These are phyloP conservation scores for Talaromyces rugulosus DNA, from an alignment of 2,329 filamentous ascomycete genomes.

Conservation along the genomic window DNA sequence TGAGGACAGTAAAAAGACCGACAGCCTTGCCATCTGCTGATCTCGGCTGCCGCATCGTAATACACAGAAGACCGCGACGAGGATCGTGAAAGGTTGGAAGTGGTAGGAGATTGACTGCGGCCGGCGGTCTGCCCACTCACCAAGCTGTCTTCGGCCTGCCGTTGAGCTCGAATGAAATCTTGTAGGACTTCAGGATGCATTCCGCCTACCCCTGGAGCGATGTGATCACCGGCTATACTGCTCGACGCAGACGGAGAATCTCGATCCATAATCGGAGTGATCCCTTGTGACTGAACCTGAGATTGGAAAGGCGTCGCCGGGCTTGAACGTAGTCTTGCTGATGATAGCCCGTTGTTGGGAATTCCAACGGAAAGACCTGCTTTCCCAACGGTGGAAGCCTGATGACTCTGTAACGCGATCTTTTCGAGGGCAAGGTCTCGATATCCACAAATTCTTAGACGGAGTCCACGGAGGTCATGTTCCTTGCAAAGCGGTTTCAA, in stretches of 20 bases:
- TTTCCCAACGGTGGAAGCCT: conserved; percentile 3
- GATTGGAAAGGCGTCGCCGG: not conserved
- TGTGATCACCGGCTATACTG: conserved; percentile 32
- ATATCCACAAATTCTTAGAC: conserved; percentile 55
- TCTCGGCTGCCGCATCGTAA: conserved; percentile 33
- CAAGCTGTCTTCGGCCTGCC: conserved; percentile 15
- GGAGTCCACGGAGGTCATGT: conserved; percentile 55
- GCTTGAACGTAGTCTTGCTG: conserved; percentile 1
- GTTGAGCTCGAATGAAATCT: conserved; percentile 15
- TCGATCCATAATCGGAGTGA: conserved; percentile 18
- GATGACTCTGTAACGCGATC: conserved; percentile 31
- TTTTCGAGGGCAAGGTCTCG: conserved; percentile 52
- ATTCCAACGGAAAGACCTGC: not conserved
- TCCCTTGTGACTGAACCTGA: conserved; percentile 7
- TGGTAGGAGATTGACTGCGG: conserved; percentile 35
- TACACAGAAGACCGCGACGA: conserved; percentile 37
- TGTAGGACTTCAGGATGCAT: conserved; percentile 19
- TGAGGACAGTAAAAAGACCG: conserved; percentile 46
- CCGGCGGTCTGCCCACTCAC: conserved; percentile 27
- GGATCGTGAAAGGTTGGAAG: conserved; percentile 37
- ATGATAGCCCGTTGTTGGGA: conserved; percentile 2
- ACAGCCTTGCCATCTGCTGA: conserved; percentile 43
- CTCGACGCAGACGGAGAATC: conserved; percentile 25
- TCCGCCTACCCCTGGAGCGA: conserved; percentile 23
- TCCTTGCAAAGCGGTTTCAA: conserved; percentile 56